Evolutionary conservation across 495 filamentous ascomycete species (phyloP), one percentile per base, ranked within the genome.

Genomic region (Aspergillus campestris): DNA sequence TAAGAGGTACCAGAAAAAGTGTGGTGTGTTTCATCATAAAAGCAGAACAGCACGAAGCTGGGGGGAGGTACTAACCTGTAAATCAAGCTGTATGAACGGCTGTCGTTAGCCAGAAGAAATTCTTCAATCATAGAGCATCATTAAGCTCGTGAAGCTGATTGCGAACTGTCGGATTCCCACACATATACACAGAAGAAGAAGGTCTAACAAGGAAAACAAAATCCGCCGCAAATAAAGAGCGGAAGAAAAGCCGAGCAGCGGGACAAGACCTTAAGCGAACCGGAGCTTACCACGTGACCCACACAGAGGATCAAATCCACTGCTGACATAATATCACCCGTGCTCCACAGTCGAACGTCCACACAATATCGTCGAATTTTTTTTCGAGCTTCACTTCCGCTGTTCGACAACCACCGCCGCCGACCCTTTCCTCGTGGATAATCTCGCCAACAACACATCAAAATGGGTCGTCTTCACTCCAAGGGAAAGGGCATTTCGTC

Each of bases 401-500:
- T 56, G 51, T 55, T 59, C 57, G 64, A 62, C 62, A 58, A 66
- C 57, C 60, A 60, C 55, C 50, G 55, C 58, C 67, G 61, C 64
- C 65, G 59, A 64, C 49, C 49, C 45, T 48, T 52, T 48, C 55
- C 48, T 50, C 44, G 43, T 42, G 45, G 45, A 45, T n/a, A 47
- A 12, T 31, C 11, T 10, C 42, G 31, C 34, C 51, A 48, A 51
- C 59, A 50, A 56, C 48, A 58, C 45, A 58, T 59, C 73, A 85
- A 65, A 65, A 95, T 95, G 91, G 91, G 90, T 83, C 83, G 92
- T 74, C 83, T 98, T 80, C 94, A 99, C 86, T 85, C 79, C 79
- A 96, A 95, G 62, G 92, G 94, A 75, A 99, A 99, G 84, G 94
- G 94, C 70, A 97, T 97, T 69, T 84, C 87, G 44, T 73, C 85